Percentiles rank a stretch among this genome's conserved stretches.
These are phyloP conservation scores for Phaeomoniella chlamydospora DNA, from an alignment of 2,329 filamentous ascomycete species.

Conservation along the genomic window DNA sequence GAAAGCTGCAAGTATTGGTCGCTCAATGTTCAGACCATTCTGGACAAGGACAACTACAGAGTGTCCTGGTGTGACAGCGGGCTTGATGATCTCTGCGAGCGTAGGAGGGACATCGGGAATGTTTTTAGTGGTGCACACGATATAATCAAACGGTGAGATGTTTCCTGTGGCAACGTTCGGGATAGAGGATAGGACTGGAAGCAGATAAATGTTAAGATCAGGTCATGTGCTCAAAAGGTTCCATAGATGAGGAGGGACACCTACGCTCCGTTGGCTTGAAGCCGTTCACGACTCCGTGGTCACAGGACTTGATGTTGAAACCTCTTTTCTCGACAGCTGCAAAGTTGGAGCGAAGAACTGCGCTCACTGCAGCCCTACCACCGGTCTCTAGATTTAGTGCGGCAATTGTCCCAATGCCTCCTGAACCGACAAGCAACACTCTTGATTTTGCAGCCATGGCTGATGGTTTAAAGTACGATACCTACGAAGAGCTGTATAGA, in stretches of 20 bases:
- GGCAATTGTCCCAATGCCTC: slow-evolving; percentile 44
- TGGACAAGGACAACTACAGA: slow-evolving; percentile 45
- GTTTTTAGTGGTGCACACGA: slow-evolving; percentile 46
- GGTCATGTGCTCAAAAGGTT: too few species aligned
- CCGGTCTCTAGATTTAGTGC: slow-evolving; percentile 40
- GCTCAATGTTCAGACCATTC: slow-evolving; percentile 51
- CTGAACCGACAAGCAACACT: slow-evolving; percentile 40
- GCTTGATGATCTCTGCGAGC: slow-evolving; percentile 32
- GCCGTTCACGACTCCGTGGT: slow-evolving; percentile 35
- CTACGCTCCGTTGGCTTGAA: slow-evolving; percentile 30
- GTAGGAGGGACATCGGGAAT: slow-evolving; percentile 37
- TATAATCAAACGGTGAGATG: slow-evolving; percentile 33
- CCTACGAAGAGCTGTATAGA: too few species aligned
- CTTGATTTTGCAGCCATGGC: slow-evolving; percentile 23
- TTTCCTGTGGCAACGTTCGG: slow-evolving; percentile 23
- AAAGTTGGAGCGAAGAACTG: slow-evolving; percentile 44
- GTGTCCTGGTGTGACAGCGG: slow-evolving; percentile 34
- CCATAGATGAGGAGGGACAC: too few species aligned
- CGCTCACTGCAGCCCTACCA: slow-evolving; percentile 35
- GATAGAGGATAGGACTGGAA: slow-evolving; percentile 31
- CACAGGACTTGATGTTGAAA: slow-evolving; percentile 39
- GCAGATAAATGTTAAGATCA: not conserved
- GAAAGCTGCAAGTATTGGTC: slow-evolving; percentile 34
- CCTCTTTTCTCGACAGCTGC: slow-evolving; percentile 31
- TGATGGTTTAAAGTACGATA: too few species aligned